These are phyloP conservation scores for Uncinocarpus reesii DNA, from an alignment of 2,329 filamentous ascomycete genomes.

Conservation along the genomic window DNA sequence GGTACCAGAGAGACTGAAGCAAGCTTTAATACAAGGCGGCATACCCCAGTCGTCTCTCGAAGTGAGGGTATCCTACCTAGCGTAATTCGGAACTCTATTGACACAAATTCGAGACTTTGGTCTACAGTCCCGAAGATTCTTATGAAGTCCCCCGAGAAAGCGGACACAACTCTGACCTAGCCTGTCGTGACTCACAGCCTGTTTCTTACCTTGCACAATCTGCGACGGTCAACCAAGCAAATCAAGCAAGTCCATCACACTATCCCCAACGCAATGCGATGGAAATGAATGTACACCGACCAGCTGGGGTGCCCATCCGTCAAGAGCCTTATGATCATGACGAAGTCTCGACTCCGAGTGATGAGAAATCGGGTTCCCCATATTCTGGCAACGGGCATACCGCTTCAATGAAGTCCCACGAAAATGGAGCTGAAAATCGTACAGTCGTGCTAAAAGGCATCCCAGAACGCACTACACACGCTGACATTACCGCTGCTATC, in stretches of 20 bases:
- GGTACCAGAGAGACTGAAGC: constrained; percentile 38
- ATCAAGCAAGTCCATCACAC: neutral
- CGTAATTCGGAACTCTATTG: constrained; percentile 10
- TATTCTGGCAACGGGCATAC: constrained; percentile 16
- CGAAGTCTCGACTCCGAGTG: constrained; percentile 20
- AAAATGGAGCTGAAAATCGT: constrained; percentile 20
- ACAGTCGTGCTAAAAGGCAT: constrained; percentile 52
- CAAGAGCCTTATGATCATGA: constrained; percentile 21
- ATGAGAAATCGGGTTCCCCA: constrained; percentile 21
- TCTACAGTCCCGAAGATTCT: constrained; percentile 10
- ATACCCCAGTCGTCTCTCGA: constrained; percentile 42
- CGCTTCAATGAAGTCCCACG: constrained; percentile 17
- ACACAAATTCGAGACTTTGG: constrained; percentile 16
- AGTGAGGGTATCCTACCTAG: constrained; percentile 24
- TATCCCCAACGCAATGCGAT: neutral
- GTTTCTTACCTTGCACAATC: neutral
- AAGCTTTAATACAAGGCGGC: constrained; percentile 42
- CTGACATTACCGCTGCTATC: constrained; percentile 54
- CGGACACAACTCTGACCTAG: neutral
- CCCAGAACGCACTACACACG: constrained; percentile 51
- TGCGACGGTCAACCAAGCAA: neutral
- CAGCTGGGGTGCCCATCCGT: neutral
- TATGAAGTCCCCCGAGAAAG: constrained; percentile 2
- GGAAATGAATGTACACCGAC: neutral
- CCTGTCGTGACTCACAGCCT: neutral